Conservation (phyloP, 768 basidiomycete genomes). For the Lentinula lateritia region DNA sequence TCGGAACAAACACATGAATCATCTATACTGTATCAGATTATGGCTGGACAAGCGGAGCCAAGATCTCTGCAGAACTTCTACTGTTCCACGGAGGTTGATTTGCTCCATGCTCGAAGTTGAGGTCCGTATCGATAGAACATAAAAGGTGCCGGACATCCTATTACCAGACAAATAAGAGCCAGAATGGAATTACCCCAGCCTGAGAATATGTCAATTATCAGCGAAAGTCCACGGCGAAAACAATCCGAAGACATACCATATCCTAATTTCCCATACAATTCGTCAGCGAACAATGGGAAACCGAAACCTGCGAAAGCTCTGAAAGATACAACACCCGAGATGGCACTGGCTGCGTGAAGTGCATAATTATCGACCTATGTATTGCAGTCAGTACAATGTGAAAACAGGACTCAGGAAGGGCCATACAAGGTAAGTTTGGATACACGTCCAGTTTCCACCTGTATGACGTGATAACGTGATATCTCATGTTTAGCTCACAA, state of each 20-base stretch:
- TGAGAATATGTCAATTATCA: slow-evolving; percentile 9
- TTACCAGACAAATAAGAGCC: slow-evolving; percentile 41
- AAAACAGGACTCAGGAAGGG: slow-evolving; percentile 6
- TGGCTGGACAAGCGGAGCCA: not conserved
- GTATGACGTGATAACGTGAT: not conserved
- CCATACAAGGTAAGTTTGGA: slow-evolving; percentile 54
- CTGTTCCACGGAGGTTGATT: slow-evolving; percentile 27
- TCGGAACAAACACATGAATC: not conserved
- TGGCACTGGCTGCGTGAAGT: slow-evolving; percentile 55
- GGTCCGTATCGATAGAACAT: slow-evolving; percentile 35
- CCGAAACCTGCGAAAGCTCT: slow-evolving; percentile 56
- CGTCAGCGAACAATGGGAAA: slow-evolving; percentile 60
- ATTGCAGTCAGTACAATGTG: slow-evolving; percentile 4
- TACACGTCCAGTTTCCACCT: slow-evolving; percentile 36
- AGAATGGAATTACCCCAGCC: slow-evolving; percentile 56
- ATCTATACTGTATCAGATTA: not conserved
- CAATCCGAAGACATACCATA: slow-evolving; percentile 20
- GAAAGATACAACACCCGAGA: slow-evolving; percentile 52
- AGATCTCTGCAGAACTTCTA: not conserved
- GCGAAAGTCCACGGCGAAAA: not conserved
- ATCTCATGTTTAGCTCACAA: slow-evolving; percentile 12
- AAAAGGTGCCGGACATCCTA: slow-evolving; percentile 48
- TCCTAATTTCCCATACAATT: slow-evolving; percentile 49
- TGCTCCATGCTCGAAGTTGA: slow-evolving; percentile 29
- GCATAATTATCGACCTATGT: slow-evolving; percentile 79